Conservation (phyloP, 495 filamentous ascomycete genomes). For the Penicillium longicatenatum region DNA sequence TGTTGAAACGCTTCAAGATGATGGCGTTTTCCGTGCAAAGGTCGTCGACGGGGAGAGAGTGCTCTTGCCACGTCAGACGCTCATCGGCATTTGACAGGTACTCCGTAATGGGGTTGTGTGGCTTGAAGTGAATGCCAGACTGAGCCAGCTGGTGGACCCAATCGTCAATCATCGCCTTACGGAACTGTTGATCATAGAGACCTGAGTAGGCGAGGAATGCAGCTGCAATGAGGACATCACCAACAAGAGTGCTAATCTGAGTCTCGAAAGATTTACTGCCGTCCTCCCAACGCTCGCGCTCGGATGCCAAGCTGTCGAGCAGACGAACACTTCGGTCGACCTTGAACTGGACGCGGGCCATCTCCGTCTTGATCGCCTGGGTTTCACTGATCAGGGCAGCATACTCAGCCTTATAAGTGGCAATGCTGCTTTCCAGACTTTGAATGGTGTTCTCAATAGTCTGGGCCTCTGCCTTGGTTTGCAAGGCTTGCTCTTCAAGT, state of each 20-base stretch:
- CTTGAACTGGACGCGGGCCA: constrained; percentile 95
- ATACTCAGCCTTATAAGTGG: constrained; percentile 96
- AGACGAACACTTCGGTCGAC: constrained; percentile 94
- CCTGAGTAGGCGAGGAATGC: constrained; percentile 98
- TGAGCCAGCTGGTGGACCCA: constrained; percentile 90
- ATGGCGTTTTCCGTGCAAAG: constrained; percentile 99
- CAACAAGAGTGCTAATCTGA: constrained; percentile 94
- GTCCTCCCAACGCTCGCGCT: constrained; percentile 90
- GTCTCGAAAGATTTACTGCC: constrained; percentile 97
- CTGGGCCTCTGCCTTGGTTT: constrained; percentile 93
- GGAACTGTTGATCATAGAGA: constrained; percentile 96
- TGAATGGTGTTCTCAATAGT: constrained; percentile 86
- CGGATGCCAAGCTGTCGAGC: constrained; percentile 90
- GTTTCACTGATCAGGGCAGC: constrained; percentile 95
- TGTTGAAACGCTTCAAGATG: constrained; percentile 94
- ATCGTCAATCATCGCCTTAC: constrained; percentile 95
- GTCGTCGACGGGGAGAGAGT: constrained; percentile 97
- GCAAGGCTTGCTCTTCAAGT: constrained; percentile 83
- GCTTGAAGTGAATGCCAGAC: constrained; percentile 89
- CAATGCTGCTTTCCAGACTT: constrained; percentile 84
- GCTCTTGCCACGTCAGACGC: constrained; percentile 88
- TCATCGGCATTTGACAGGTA: constrained; percentile 97
- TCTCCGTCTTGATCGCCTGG: constrained; percentile 94
- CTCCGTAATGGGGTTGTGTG: constrained; percentile 91
- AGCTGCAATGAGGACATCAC: constrained; percentile 90